Percentiles rank a stretch among this genome's conserved stretches.
These are phyloP conservation scores for Verticillium nonalfalfae DNA, from an alignment of 2,329 filamentous ascomycete species.

Conservation along the genomic window DNA sequence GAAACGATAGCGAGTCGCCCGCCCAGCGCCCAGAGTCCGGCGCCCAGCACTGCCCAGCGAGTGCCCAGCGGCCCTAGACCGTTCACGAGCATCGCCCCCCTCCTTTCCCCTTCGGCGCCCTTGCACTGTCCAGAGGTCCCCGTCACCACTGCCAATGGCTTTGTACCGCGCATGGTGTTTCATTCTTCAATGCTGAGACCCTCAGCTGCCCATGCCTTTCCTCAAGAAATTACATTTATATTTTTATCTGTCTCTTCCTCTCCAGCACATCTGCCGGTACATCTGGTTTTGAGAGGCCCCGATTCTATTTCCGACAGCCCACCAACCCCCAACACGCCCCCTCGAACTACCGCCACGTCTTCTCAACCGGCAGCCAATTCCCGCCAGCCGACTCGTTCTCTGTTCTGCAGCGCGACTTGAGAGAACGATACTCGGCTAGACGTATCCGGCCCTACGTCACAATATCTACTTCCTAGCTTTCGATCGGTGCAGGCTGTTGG, in stretches of 20 bases:
- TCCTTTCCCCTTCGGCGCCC: background rate
- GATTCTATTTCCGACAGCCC: background rate
- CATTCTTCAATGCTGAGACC: background rate
- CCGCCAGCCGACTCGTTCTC: background rate
- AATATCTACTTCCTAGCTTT: background rate
- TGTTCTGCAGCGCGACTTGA: background rate
- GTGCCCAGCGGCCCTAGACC: background rate
- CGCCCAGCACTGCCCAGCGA: background rate
- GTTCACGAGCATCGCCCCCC: background rate
- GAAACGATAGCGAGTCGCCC: background rate
- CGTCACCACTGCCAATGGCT: background rate
- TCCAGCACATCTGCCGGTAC: background rate
- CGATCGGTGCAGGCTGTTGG: background rate
- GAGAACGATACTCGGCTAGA: background rate
- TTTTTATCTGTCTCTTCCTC: background rate
- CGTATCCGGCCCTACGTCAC: background rate
- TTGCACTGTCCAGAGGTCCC: background rate
- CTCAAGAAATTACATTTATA: background rate
- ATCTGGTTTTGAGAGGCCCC: background rate
- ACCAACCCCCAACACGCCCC: background rate
- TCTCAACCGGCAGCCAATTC: background rate
- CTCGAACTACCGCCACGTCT: background rate
- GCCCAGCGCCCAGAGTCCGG: background rate
- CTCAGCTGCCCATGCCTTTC: background rate
- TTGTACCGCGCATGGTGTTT: conserved; percentile 1